A percentile compares a stretch with the other conserved stretches of the same genome.
Evolutionary conservation across 345 rosid species (phyloP).

Genomic region (Adansonia digitata): DNA sequence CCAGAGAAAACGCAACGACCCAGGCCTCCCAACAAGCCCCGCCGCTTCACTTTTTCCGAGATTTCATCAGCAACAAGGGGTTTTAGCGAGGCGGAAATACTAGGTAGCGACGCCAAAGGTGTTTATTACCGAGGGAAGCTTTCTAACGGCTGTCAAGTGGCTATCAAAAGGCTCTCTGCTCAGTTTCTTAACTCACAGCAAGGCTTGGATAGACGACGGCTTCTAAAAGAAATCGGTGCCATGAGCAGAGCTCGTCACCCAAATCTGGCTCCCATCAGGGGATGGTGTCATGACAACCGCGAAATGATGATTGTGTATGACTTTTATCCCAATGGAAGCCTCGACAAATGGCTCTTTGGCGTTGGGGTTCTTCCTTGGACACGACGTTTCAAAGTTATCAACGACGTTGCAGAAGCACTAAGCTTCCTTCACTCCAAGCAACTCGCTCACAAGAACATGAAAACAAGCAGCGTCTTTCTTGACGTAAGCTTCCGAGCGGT

Average conservation of each 20-base stretch:
- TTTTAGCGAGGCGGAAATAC: slow-evolving; percentile 35
- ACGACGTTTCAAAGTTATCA: slow-evolving; percentile 34
- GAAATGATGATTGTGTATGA: slow-evolving; percentile 41
- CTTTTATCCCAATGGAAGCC: slow-evolving; percentile 36
- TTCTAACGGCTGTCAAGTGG: slow-evolving; percentile 36
- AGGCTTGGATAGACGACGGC: slow-evolving; percentile 27
- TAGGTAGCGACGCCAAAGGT: slow-evolving; percentile 38
- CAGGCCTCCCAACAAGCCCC: slow-evolving; percentile 46
- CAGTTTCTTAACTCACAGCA: slow-evolving; percentile 29
- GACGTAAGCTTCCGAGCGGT: slow-evolving; percentile 48
- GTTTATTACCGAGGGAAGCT: slow-evolving; percentile 42
- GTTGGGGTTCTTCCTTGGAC: slow-evolving; percentile 48
- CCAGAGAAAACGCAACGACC: slow-evolving; percentile 33
- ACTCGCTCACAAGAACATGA: slow-evolving; percentile 51
- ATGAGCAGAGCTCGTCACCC: slow-evolving; percentile 44
- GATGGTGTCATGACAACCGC: slow-evolving; percentile 41
- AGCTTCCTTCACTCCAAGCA: slow-evolving; percentile 36
- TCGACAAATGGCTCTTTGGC: slow-evolving; percentile 44
- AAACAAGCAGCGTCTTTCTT: slow-evolving; percentile 37
- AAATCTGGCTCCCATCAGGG: slow-evolving; percentile 38
- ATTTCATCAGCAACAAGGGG: slow-evolving; percentile 36
- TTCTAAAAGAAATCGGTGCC: slow-evolving; percentile 36
- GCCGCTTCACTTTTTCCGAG: slow-evolving; percentile 31
- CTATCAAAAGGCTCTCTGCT: slow-evolving; percentile 35
- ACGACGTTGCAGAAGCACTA: slow-evolving; percentile 37